A percentile compares a stretch with the other conserved stretches of the same genome.
Evolutionary conservation across 345 rosid species (phyloP).

Genomic region (Lepidium africanum): DNA sequence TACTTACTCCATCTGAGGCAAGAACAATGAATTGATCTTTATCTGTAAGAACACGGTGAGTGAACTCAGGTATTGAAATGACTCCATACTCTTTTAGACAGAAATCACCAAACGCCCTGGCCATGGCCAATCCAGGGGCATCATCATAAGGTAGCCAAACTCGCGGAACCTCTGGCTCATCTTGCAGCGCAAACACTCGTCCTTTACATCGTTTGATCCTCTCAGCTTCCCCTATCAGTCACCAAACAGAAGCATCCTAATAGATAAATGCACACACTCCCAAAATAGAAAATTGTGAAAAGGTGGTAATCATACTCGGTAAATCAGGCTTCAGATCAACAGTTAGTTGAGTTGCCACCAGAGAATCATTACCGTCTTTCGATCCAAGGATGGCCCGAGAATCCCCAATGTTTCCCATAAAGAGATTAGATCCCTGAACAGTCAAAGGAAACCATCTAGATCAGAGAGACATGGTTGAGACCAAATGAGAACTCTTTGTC

Average conservation of each 20-base stretch:
- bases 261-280: not conserved
- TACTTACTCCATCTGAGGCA: constrained; percentile 93
- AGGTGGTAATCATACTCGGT: constrained; percentile 57
- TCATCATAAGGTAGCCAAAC: constrained; percentile 99
- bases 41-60: constrained; percentile 77
- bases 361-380: constrained; percentile 59
- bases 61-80: constrained; percentile 86
- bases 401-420: constrained; percentile 97
- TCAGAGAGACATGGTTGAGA: not conserved
- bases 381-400: constrained; percentile 99
- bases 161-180: constrained; percentile 96
- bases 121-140: constrained; percentile 99
- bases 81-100: constrained; percentile 99
- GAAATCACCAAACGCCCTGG: constrained; percentile 98
- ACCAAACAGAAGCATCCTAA: not conserved
- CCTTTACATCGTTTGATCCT: constrained; percentile 94
- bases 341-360: constrained; percentile 86
- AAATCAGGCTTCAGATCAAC: constrained; percentile 96
- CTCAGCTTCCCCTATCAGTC: constrained; percentile 81
- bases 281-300: not conserved
- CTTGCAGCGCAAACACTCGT: constrained; percentile 94
- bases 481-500: not conserved
- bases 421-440: constrained; percentile 76
- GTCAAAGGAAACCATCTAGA: not conserved
- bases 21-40: constrained; percentile 92